Base-by-base conservation (phyloP, 2,329 filamentous ascomycete species). In the Tetracladium maxilliforme region DNA sequence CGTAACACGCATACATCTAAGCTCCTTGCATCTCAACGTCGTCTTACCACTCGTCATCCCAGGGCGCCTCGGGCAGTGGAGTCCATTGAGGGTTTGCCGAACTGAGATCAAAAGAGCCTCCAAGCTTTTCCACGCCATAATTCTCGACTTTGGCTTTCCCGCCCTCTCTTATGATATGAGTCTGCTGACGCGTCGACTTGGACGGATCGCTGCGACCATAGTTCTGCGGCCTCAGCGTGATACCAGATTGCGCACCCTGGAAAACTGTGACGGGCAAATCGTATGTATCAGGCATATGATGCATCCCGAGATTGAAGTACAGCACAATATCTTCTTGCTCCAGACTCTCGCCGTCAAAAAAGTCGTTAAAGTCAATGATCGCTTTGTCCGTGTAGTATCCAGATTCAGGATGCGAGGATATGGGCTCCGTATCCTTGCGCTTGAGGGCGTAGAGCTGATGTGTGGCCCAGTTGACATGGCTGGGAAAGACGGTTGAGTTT, bases 291-390 rank as follows among this genome's bases (percentile, higher is more conserved):
- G 57, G 59, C 13, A 61, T 48, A 33, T 64, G 59, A 35, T 65
- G 60, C 42, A 59, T 58, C 22, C 59, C 59, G 7, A 65, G 41
- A 35, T 64, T 64, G 35, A 64, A 54, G 48, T 58, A 64, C 4
- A 61, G 31, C 3, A 63, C 56, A 5, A 53, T 26, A 28, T 54
- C 50, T 30, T 51, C 44, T 22, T 50, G 48, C 14, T 52, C 50
- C 5, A 56, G 29, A 31, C 39, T 39, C 35, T 64, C 58, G 10
- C 41, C 48, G 32, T 65, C 36, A 27, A 60, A 51, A 36, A 55
- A 54, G 24, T 50, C 46, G 24, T 33, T 29, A 30, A 61, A 61
- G 35, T 59, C 49, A 11, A 58, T 45, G 25, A 51, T 47, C 6
- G 55, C 56, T 29, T 54, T 49, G 22, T 42, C 39, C 11, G 48